Conservation (phyloP, 2,329 filamentous ascomycete species). For the Herpotrichia juniperi region DNA sequence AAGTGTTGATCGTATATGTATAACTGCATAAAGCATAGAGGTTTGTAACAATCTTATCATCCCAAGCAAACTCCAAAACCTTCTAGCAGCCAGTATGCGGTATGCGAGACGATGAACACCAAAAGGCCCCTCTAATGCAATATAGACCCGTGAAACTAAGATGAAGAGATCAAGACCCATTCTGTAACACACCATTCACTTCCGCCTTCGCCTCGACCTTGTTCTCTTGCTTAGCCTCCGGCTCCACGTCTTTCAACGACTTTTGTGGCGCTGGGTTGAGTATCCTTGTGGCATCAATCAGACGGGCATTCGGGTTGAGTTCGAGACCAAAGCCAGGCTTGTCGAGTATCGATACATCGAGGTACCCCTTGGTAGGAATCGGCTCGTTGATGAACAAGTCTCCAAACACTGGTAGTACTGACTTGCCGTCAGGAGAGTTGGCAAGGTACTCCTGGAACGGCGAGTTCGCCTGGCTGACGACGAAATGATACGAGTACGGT, state of each 20-base stretch:
- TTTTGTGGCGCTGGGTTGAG: slow-evolving; percentile 67
- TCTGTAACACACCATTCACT: background rate
- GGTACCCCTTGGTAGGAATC: slow-evolving; percentile 80
- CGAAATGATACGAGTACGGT: slow-evolving; percentile 95
- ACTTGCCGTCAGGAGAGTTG: slow-evolving; percentile 89
- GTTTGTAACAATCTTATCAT: slow-evolving; percentile 3
- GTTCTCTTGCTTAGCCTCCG: slow-evolving; percentile 19
- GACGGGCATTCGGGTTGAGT: slow-evolving; percentile 78
- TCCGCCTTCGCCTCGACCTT: slow-evolving; percentile 16
- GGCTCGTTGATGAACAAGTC: slow-evolving; percentile 91
- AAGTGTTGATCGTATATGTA: background rate
- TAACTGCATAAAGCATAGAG: background rate
- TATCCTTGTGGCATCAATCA: slow-evolving; percentile 77
- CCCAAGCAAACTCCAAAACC: slow-evolving; percentile 23
- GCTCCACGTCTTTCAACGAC: slow-evolving; percentile 43
- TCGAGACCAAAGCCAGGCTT: slow-evolving; percentile 91
- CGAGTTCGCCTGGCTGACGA: slow-evolving; percentile 89
- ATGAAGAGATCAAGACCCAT: too few relatives aligned
- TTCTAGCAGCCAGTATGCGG: slow-evolving; percentile 17
- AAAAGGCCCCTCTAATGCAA: slow-evolving; percentile 13
- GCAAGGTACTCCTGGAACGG: slow-evolving; percentile 97
- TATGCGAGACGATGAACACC: slow-evolving; percentile 7
- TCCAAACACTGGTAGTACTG: slow-evolving; percentile 88
- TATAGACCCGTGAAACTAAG: background rate
- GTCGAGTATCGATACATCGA: slow-evolving; percentile 80